Percentiles rank a stretch among this genome's conserved stretches.
Conservation (phyloP, 129 eudicot genomes). For the Ambrosia artemisiifolia region DNA sequence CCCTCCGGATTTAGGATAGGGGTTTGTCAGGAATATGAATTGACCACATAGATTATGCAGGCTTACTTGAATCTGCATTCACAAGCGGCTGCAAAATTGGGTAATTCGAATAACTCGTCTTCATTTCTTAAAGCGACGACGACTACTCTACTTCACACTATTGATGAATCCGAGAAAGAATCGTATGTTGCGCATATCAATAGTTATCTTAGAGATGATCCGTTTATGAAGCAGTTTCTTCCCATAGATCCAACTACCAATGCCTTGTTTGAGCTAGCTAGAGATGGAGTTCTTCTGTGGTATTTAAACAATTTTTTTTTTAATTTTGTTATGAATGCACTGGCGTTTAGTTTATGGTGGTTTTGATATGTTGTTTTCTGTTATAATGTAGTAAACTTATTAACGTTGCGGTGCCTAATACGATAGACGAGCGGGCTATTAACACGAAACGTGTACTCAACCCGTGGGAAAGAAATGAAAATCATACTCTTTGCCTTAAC, state of each 20-base stretch:
- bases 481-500: slow-evolving; percentile 93
- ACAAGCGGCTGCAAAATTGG: slow-evolving; percentile 57
- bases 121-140: slow-evolving; percentile 84
- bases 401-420: slow-evolving; percentile 40
- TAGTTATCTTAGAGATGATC: slow-evolving; percentile 93
- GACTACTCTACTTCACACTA: slow-evolving; percentile 88
- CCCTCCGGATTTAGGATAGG: too few species aligned
- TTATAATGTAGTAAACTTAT: slow-evolving; percentile 35
- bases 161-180: slow-evolving; percentile 73
- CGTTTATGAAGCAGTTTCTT: slow-evolving; percentile 85
- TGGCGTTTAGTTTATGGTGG: background rate
- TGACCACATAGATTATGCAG: slow-evolving; percentile 43
- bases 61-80: slow-evolving; percentile 63
- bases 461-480: slow-evolving; percentile 99
- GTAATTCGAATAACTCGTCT: slow-evolving; percentile 52
- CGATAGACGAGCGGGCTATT: slow-evolving; percentile 38
- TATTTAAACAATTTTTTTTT: slow-evolving; percentile 26
- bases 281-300: slow-evolving; percentile 97
- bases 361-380: slow-evolving; percentile 5
- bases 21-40: background rate
- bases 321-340: background rate
- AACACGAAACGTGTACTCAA: slow-evolving; percentile 48
- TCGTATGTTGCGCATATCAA: slow-evolving; percentile 95
- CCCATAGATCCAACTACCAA: slow-evolving; percentile 79
- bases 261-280: slow-evolving; percentile 79